A percentile compares a stretch with the other conserved stretches of the same genome.
phyloP scores from a whole-genome alignment of 139 green algal genomes.

The Volvox africanus region DNA sequence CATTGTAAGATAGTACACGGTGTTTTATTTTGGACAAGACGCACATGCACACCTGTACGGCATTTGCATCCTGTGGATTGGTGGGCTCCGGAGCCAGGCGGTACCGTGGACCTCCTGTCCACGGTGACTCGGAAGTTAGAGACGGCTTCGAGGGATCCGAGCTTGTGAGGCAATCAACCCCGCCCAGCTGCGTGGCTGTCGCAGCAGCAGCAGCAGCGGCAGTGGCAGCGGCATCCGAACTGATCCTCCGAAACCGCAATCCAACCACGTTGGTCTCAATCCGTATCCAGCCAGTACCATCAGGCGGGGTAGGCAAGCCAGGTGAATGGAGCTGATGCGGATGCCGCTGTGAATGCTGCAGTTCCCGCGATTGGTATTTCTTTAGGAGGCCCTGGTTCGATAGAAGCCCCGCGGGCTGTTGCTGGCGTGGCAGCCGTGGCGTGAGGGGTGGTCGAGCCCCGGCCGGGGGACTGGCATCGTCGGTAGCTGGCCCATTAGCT shows the following conservation, averaged over 20 bases:
- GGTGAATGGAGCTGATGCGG: not conserved
- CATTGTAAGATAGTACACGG: too few relatives aligned
- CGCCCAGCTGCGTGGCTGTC: too few relatives aligned
- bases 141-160: not conserved
- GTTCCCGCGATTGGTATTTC: not conserved
- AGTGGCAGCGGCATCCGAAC: not conserved
- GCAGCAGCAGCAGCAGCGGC: not conserved
- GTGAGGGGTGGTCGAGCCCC: not conserved
- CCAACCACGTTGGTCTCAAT: conserved; percentile 7
- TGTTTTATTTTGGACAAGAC: not conserved
- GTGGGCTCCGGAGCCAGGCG: conserved; percentile 6
- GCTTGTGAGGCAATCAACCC: not conserved
- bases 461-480: not conserved
- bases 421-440: not conserved
- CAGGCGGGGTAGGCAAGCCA: not conserved
- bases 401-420: not conserved
- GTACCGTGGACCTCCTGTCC: not conserved
- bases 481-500: too few relatives aligned
- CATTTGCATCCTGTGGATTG: conserved; percentile 18
- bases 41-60: not conserved
- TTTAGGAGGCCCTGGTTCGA: too few relatives aligned
- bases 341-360: not conserved
- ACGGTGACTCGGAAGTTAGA: not conserved
- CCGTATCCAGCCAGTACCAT: not conserved
- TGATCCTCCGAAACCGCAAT: not conserved